Conservation (phyloP, 2,329 filamentous ascomycete genomes). For the Tolypocladium pustulatum region DNA sequence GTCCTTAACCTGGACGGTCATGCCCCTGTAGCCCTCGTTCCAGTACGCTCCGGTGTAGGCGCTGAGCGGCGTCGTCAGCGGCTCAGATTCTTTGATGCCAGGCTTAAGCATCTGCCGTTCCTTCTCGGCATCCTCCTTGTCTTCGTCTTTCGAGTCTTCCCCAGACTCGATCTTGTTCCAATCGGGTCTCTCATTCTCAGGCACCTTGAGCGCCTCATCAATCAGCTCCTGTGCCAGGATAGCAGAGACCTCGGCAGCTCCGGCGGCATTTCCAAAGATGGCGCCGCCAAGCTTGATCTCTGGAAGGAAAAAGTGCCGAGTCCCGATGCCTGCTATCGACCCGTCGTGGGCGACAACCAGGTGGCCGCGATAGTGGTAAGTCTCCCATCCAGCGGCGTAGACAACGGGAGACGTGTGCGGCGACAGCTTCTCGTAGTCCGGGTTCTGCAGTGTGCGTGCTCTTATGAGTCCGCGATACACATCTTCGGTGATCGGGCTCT, state of each 20-base stretch:
- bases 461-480: constrained; percentile 12
- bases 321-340: constrained; percentile 11
- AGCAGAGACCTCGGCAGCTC: constrained; percentile 5
- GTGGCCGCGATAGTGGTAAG: constrained; percentile 10
- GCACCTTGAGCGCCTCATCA: constrained; percentile 6
- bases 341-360: constrained; percentile 16
- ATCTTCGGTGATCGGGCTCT: constrained; percentile 12
- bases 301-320: constrained; percentile 16
- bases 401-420: constrained; percentile 3
- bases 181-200: neutral
- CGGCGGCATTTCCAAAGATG: constrained; percentile 14
- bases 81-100: neutral
- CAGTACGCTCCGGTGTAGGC: constrained; percentile 13
- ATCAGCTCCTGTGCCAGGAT: constrained; percentile 11
- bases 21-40: constrained; percentile 14
- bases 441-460: constrained; percentile 8
- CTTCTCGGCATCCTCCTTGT: neutral
- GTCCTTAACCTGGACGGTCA: constrained; percentile 10
- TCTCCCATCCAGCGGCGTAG: constrained; percentile 14
- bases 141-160: neutral
- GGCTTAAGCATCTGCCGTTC: constrained; percentile 2
- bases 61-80: constrained; percentile 2
- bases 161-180: neutral
- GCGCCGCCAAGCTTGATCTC: constrained; percentile 13
- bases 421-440: constrained; percentile 3